These are phyloP conservation scores for Chaetomiaceae sp. DNA, from an alignment of 2,329 filamentous ascomycete genomes.

Conservation along the genomic window DNA sequence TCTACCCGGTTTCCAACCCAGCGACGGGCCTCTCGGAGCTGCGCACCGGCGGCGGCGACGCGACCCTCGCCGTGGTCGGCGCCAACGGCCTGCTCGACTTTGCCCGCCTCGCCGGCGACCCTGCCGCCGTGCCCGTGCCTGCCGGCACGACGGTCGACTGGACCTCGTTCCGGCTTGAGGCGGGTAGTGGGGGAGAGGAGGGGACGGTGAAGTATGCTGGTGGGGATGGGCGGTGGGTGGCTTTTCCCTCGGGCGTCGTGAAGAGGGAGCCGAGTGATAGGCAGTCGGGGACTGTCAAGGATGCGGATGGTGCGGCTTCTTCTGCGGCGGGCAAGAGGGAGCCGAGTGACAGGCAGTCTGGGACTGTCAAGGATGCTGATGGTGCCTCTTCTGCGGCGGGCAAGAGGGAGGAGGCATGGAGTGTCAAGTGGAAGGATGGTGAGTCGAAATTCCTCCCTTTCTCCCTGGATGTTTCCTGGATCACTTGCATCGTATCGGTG, in stretches of 20 bases:
- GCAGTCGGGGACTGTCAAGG: no score
- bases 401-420: constrained; percentile 23
- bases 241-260: no score
- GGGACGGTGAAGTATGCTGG: constrained; percentile 18
- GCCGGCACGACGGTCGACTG: constrained; percentile 30
- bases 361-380: no score
- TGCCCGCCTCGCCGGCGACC: constrained; percentile 32
- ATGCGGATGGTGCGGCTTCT: no score
- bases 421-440: constrained; percentile 37
- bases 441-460: constrained; percentile 17
- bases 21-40: constrained; percentile 31
- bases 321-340: no score
- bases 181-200: background rate
- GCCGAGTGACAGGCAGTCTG: no score
- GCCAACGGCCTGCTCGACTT: constrained; percentile 30
- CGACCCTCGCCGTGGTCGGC: constrained; percentile 36
- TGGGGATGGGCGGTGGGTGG: constrained; percentile 30
- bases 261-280: no score
- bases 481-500: background rate
- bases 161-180: constrained; percentile 33
- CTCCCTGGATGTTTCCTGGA: background rate
- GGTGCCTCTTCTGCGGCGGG: background rate
- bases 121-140: constrained; percentile 24
- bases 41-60: constrained; percentile 35
- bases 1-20: constrained; percentile 30